A percentile compares a stretch with the other conserved stretches of the same genome.
Evolutionary conservation across 768 basidiomycete species (phyloP).

Genomic region (Solioccasus polychromus): DNA sequence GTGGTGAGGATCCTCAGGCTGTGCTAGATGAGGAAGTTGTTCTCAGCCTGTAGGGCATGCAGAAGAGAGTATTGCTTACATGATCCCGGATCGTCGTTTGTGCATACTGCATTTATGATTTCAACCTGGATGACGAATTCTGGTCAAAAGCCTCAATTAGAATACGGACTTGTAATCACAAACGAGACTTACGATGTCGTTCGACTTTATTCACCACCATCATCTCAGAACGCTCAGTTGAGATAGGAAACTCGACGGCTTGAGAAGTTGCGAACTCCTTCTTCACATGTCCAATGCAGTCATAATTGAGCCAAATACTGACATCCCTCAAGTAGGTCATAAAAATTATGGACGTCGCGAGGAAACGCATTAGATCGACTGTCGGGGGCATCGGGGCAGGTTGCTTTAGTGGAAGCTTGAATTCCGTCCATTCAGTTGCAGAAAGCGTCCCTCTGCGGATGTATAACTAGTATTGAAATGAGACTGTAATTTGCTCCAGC

Average conservation of each 20-base stretch:
- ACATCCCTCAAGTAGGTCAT: conserved; percentile 75
- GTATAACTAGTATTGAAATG: neutral
- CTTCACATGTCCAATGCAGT: conserved; percentile 57
- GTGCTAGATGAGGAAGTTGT: neutral
- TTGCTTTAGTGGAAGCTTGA: conserved; percentile 82
- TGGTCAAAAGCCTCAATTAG: conserved; percentile 17
- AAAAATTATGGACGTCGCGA: conserved; percentile 88
- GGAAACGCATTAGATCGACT: conserved; percentile 84
- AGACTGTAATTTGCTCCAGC: neutral
- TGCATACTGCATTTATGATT: conserved; percentile 64
- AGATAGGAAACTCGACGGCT: conserved; percentile 49
- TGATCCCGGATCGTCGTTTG: neutral
- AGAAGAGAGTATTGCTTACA: neutral
- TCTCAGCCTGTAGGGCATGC: too few species aligned
- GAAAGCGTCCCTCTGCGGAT: too few species aligned
- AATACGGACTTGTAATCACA: too few species aligned
- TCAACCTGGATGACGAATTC: conserved; percentile 76
- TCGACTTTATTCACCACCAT: conserved; percentile 55
- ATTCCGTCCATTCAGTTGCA: conserved; percentile 78
- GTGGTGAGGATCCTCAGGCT: neutral
- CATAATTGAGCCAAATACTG: conserved; percentile 74
- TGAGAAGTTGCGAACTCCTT: conserved; percentile 54
- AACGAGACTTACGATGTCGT: conserved; percentile 29
- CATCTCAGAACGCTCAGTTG: conserved; percentile 50
- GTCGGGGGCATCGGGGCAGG: conserved; percentile 68